Evolutionary conservation across 73 alveolate species (phyloP).

Genomic region (Paramecium sonneborni): DNA sequence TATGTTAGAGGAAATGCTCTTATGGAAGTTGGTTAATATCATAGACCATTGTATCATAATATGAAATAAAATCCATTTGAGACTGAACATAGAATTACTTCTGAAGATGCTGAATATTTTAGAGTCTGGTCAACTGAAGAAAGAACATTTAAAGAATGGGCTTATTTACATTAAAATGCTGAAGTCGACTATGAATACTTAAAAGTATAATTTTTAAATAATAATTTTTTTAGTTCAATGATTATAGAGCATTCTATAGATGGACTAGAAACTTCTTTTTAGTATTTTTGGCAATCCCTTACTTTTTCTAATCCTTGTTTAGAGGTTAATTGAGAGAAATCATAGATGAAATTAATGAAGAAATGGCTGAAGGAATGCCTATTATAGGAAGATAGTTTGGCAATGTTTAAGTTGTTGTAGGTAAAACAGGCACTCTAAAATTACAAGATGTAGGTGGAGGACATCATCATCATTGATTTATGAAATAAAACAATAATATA

Average conservation of each 20-base stretch:
- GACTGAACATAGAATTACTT: neutral
- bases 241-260: neutral
- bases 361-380: constrained; percentile 4
- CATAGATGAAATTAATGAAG: neutral
- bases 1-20: neutral
- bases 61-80: constrained; percentile 17
- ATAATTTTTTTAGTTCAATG: neutral
- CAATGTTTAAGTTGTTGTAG: neutral
- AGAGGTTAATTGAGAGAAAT: constrained; percentile 6
- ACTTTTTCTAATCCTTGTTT: neutral
- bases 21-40: neutral
- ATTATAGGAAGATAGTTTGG: neutral
- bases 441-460: neutral
- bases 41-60: constrained; percentile 2
- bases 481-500: neutral
- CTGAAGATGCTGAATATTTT: constrained; percentile 10
- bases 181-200: neutral
- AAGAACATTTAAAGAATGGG: neutral
- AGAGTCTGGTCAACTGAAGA: constrained; percentile 18
- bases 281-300: neutral
- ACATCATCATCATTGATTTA: neutral
- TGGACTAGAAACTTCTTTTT: neutral
- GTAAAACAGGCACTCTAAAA: constrained; percentile 20
- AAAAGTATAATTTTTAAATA: neutral
- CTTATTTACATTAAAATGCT: constrained; percentile 10